Conservation (phyloP, 345 rosid species). For the Citrus trifoliata region DNA sequence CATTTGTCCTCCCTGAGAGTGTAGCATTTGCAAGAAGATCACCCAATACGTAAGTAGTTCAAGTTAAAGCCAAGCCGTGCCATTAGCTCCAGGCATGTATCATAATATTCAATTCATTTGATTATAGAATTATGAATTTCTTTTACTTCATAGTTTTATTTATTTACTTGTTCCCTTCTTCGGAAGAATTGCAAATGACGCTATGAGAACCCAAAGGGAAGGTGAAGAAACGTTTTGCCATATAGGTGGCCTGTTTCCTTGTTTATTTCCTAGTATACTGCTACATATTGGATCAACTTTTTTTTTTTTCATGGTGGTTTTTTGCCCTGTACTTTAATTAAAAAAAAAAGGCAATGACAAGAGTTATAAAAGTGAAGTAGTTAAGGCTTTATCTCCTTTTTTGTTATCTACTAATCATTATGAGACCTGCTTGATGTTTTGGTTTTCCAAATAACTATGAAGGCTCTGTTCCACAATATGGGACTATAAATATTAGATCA, state of each 20-base stretch:
- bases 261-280: not conserved
- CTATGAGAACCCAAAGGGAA: not conserved
- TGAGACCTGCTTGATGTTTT: not conserved
- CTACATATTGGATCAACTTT: not conserved
- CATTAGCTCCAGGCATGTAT: not conserved
- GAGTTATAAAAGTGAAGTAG: not conserved
- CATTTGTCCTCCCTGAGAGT: slow-evolving; percentile 68
- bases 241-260: no score
- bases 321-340: no score
- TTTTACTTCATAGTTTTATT: not conserved
- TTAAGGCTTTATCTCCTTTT: not conserved
- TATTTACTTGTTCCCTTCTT: no score
- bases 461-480: not conserved
- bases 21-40: slow-evolving; percentile 52
- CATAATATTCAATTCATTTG: not conserved
- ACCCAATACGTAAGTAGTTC: slow-evolving; percentile 5
- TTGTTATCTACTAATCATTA: not conserved
- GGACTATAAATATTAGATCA: not conserved
- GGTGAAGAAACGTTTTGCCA: not conserved
- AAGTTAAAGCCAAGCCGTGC: not conserved
- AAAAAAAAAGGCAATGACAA: not conserved
- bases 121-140: not conserved
- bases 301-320: no score
- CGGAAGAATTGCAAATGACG: not conserved
- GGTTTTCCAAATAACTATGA: not conserved